Conservation (phyloP, 164 flowering plant genomes). For the Piper betle region DNA sequence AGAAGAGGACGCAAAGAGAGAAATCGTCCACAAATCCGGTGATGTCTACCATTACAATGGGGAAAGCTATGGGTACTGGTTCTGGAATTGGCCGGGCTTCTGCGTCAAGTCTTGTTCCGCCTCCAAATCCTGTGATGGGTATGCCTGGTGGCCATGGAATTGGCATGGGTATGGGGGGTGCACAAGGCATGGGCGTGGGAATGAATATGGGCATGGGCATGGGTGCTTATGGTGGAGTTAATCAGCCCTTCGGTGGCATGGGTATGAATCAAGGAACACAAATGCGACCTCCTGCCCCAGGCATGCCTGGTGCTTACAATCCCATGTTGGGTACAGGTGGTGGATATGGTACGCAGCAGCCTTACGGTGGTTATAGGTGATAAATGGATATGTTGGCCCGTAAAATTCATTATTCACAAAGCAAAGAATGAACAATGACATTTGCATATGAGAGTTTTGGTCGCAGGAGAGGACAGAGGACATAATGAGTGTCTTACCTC, state of each 20-base stretch:
- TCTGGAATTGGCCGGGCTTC: conserved; percentile 93
- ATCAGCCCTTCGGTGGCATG: conserved; percentile 28
- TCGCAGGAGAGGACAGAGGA: neutral
- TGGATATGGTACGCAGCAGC: conserved; percentile 56
- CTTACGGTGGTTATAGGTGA: conserved; percentile 71
- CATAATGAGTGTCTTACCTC: neutral
- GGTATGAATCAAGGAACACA: conserved; percentile 16
- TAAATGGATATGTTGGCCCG: neutral
- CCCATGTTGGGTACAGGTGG: conserved; percentile 70
- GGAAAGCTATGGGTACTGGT: conserved; percentile 99
- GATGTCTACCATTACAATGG: conserved; percentile 67
- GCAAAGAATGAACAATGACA: too few species aligned
- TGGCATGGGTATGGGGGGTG: conserved; percentile 23
- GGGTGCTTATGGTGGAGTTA: conserved; percentile 17
- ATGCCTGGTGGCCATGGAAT: too few species aligned
- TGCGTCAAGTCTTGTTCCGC: conserved; percentile 48
- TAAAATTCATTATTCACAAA: too few species aligned
- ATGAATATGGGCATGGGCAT: too few species aligned
- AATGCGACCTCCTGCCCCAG: conserved; percentile 25
- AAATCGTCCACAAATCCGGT: conserved; percentile 43
- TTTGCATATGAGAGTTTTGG: neutral
- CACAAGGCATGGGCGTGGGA: conserved; percentile 31
- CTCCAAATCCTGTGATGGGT: conserved; percentile 53
- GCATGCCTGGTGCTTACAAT: conserved; percentile 39
- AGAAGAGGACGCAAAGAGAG: conserved; percentile 64